phyloP scores from a whole-genome alignment of 331 rosid genomes.

The Malus hybrid region DNA sequence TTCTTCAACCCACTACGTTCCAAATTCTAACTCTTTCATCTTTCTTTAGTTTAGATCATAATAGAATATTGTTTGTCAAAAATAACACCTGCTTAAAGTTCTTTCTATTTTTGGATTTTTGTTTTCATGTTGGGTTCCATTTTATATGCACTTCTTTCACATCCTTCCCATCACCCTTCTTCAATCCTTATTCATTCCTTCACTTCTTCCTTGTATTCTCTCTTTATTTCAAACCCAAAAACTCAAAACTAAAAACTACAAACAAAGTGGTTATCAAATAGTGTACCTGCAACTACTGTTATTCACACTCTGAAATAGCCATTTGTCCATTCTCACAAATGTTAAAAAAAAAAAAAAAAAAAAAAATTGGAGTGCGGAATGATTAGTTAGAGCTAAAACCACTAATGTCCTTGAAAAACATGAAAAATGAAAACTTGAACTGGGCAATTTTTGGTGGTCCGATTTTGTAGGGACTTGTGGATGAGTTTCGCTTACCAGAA shows the following conservation, averaged over 20 bases:
- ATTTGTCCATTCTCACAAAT: no score
- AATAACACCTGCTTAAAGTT: background rate
- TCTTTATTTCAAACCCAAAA: no score
- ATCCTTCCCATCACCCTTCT: background rate
- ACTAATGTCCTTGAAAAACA: background rate
- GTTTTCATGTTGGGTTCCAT: background rate
- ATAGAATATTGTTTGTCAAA: no score
- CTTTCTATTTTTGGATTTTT: background rate
- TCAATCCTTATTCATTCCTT: background rate
- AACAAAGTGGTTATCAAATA: background rate
- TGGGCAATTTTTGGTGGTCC: background rate
- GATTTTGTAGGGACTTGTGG: conserved; percentile 68
- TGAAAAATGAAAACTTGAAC: background rate
- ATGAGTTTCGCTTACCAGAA: conserved; percentile 70
- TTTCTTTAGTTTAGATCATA: no score
- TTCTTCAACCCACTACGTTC: no score
- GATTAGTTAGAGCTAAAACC: background rate
- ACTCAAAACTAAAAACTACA: background rate
- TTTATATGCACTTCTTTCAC: background rate
- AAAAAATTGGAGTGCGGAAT: background rate
- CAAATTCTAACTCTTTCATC: no score
- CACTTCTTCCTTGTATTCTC: background rate
- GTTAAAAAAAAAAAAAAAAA: no score
- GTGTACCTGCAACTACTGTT: background rate
- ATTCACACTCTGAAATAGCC: no score